Base-by-base conservation (phyloP, 2,329 filamentous ascomycete species). In the Ceratocystiopsis sp. region DNA sequence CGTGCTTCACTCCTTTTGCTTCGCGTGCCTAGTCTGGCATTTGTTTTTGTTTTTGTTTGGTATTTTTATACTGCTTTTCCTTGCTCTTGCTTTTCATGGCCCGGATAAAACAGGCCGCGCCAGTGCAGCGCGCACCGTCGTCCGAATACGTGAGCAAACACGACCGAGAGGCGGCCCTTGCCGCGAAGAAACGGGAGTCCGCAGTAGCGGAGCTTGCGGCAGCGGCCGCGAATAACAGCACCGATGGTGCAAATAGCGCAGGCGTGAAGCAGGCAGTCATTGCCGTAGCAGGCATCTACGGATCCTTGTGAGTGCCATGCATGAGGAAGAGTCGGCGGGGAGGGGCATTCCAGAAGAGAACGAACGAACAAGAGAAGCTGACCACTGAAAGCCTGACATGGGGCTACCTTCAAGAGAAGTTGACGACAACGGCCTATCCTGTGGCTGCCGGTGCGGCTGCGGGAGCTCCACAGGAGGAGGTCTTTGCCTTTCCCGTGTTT, bases 321-420 rank as follows among this genome's bases (percentile, higher is more conserved):
- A 16, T 8, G 25, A 29, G 25, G 5, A 29, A 10, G 25, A 29
- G 25, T 4, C 25, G 25, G 25, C 25, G 9, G 25, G 25, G 2
- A 11, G 9, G 25, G 25, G 2, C 13, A 3, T 4, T 29, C 25
- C 7, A 29, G 25, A 29, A 29, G 9, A 8, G 25, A 8, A 29
- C 2, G 6, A 7, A 7, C 19, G 25, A 6, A 29, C 9, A 29
- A 29, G 6, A 11, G 25, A 29, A 18, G 29, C 38, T 43, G 14
- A 41, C 38, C 11, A 25, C 17, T 7, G 36, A 10, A 37, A 86
- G 89, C 65, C 67, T 98, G 42, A 93, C 87, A 33, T 98, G 91
- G 91, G 91, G 84, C 19, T 79, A 93, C 51, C 80, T 98, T 48
- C 91, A 98, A 69, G 91, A 98, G 63, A 86, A 91, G 55, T 84